Conservation (phyloP, 192 early-diverging fungal species). For the Backusella tuberculispora region DNA sequence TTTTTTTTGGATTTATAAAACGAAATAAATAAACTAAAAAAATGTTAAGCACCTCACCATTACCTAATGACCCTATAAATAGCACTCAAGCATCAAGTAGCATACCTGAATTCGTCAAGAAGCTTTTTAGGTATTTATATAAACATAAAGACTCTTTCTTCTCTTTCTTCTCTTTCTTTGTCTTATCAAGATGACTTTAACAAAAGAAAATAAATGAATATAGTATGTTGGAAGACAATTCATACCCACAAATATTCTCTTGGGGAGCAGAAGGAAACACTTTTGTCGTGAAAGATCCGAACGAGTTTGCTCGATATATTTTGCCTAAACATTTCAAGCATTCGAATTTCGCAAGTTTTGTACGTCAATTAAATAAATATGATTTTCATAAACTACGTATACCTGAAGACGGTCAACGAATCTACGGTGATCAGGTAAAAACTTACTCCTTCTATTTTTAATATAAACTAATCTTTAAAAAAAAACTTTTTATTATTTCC, state of each 20-base stretch:
- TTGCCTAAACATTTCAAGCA: constrained; percentile 76
- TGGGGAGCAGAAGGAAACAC: constrained; percentile 68
- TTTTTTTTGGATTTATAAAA: neutral
- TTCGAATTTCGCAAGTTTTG: constrained; percentile 70
- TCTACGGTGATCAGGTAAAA: constrained; percentile 63
- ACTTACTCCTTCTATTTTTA: neutral
- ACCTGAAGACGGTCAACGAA: constrained; percentile 48
- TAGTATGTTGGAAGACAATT: constrained; percentile 75
- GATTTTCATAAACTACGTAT: constrained; percentile 77
- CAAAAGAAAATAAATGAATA: neutral
- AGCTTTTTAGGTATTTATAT: constrained; percentile 51
- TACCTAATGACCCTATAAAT: neutral
- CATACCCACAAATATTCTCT: constrained; percentile 55
- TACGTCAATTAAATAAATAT: constrained; percentile 78
- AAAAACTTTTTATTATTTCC: no score
- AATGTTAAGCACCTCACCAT: neutral
- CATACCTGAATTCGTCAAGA: constrained; percentile 70
- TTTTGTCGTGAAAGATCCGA: constrained; percentile 74
- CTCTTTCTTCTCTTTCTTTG: neutral
- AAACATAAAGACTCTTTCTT: neutral
- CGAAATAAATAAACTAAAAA: neutral
- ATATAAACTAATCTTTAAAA: neutral
- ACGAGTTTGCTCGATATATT: constrained; percentile 69
- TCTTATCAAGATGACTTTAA: neutral
- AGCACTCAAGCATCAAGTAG: constrained; percentile 22